These are phyloP conservation scores for Monilinia fructicola DNA, from an alignment of 2,329 filamentous ascomycete genomes.

Conservation along the genomic window DNA sequence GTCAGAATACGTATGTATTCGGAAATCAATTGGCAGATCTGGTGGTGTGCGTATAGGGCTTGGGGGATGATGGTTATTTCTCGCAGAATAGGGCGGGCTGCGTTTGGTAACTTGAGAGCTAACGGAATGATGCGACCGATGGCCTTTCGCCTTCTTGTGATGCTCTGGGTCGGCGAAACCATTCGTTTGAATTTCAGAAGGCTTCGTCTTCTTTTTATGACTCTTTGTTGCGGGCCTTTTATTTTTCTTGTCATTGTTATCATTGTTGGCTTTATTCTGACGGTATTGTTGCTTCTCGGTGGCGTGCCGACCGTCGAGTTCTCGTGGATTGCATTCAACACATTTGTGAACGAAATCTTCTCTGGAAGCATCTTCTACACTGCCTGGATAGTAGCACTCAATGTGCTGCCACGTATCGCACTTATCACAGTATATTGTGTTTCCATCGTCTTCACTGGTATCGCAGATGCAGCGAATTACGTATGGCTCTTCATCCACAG, in stretches of 20 bases:
- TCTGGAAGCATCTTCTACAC: constrained; percentile 69
- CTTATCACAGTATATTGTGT: constrained; percentile 91
- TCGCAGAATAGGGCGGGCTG: constrained; percentile 61
- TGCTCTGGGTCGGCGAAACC: constrained; percentile 59
- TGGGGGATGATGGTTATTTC: constrained; percentile 57
- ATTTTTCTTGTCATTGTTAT: constrained; percentile 63
- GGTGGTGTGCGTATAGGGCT: constrained; percentile 78
- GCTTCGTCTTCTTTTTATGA: constrained; percentile 86
- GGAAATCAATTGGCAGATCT: constrained; percentile 61
- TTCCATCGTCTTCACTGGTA: constrained; percentile 92
- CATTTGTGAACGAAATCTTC: constrained; percentile 79
- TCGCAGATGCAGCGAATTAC: constrained; percentile 98
- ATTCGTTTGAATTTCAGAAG: constrained; percentile 64
- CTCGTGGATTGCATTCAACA: constrained; percentile 79
- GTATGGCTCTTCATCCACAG: constrained; percentile 73
- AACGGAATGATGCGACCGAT: constrained; percentile 75
- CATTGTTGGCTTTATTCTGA: constrained; percentile 49
- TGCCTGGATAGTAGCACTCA: constrained; percentile 84
- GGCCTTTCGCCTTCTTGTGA: constrained; percentile 79
- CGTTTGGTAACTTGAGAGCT: constrained; percentile 64
- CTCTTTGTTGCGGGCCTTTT: constrained; percentile 76
- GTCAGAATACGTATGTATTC: constrained; percentile 68
- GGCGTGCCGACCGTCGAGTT: constrained; percentile 71
- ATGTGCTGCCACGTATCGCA: constrained; percentile 99
- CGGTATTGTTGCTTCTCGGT: constrained; percentile 69